A percentile compares a stretch with the other conserved stretches of the same genome.
Evolutionary conservation across 352 stramenopile genomes (phyloP).

Genomic region (Halophytophthora batemanensis): DNA sequence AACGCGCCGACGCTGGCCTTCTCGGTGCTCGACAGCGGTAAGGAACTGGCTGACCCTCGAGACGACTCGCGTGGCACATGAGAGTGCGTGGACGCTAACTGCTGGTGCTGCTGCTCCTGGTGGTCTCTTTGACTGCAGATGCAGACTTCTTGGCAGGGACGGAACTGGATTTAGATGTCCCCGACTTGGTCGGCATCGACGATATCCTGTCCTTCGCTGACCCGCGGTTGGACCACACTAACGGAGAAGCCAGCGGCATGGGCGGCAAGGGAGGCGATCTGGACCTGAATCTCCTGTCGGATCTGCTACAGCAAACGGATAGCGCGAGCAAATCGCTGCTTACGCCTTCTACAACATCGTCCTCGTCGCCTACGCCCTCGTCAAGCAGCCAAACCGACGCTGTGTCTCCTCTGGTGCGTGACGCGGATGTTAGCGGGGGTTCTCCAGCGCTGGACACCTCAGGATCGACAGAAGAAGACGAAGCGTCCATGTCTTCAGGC

Average conservation of each 20-base stretch:
- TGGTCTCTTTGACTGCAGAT: not conserved
- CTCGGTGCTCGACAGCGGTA: slow-evolving; percentile 2
- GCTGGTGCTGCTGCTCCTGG: no score
- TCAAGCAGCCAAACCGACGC: not conserved
- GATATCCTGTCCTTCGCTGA: no score
- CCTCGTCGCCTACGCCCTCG: not conserved
- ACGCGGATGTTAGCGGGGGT: no score
- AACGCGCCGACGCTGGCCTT: not conserved
- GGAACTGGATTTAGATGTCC: slow-evolving; percentile 7
- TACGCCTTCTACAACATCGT: not conserved
- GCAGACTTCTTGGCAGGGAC: not conserved
- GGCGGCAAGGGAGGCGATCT: slow-evolving; percentile 13
- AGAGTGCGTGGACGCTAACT: no score
- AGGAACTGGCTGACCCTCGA: not conserved
- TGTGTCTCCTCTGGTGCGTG: no score
- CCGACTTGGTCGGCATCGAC: slow-evolving; percentile 6
- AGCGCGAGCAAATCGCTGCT: not conserved
- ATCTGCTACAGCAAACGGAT: slow-evolving; percentile 44
- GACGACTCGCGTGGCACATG: not conserved
- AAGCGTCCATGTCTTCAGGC: no score
- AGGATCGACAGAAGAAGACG: no score
- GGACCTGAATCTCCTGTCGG: slow-evolving; percentile 44
- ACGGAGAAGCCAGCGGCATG: no score
- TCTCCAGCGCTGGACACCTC: no score
- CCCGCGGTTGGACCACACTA: no score